Percentiles rank a stretch among this genome's conserved stretches.
These are phyloP conservation scores for Mercurialis annua DNA, from an alignment of 345 rosid genomes.

Conservation along the genomic window DNA sequence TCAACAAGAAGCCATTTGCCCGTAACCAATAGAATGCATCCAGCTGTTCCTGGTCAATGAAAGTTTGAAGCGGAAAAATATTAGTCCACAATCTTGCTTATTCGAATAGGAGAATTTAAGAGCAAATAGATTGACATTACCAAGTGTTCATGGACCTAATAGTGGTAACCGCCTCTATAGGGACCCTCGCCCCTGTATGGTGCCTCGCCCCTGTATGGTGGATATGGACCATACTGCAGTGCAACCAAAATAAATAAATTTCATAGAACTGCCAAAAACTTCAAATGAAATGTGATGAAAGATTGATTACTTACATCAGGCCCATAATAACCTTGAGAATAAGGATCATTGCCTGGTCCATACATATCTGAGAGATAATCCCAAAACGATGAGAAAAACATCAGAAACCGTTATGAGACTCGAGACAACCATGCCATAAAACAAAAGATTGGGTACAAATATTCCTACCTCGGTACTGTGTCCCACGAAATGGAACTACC, in stretches of 20 bases:
- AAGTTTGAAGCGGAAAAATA: conserved; percentile 9
- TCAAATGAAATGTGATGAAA: conserved; percentile 12
- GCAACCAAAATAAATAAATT: conserved; percentile 13
- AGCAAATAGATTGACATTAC: conserved; percentile 24
- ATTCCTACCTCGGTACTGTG: conserved; percentile 41
- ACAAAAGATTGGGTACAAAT: neutral
- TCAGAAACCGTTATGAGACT: neutral
- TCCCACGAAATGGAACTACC: conserved; percentile 32
- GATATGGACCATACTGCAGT: conserved; percentile 42
- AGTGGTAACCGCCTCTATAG: conserved; percentile 46
- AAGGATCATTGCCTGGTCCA: conserved; percentile 35
- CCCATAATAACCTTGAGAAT: conserved; percentile 41
- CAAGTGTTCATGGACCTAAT: conserved; percentile 26
- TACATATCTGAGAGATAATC: conserved; percentile 38
- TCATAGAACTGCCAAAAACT: conserved; percentile 9
- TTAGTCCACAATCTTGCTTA: conserved; percentile 4
- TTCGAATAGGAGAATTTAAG: neutral
- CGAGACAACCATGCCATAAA: conserved; percentile 5
- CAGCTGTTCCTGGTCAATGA: conserved; percentile 28
- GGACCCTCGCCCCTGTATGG: conserved; percentile 38
- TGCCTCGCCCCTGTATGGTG: conserved; percentile 38
- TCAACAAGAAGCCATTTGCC: conserved; percentile 32
- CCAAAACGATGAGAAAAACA: conserved; percentile 17
- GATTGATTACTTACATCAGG: conserved; percentile 42
- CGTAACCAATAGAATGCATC: conserved; percentile 25